Evolutionary conservation across 1,139 yeast genomes (phyloP).

Genomic region (Hyphopichia burtonii): DNA sequence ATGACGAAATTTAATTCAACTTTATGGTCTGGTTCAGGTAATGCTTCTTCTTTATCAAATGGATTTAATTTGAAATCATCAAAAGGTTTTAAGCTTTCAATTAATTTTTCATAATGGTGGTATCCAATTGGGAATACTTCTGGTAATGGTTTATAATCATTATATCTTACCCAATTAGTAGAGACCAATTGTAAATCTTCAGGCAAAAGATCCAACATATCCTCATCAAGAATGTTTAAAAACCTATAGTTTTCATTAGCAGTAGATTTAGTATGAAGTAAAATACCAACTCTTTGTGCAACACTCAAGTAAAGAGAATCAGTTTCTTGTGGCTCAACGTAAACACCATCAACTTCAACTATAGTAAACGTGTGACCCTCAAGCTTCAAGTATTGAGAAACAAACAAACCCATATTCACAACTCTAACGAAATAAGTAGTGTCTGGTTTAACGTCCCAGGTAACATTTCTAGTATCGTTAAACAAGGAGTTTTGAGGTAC

Average conservation of each 20-base stretch:
- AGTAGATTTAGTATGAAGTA: slow-evolving; percentile 65
- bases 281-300: slow-evolving; percentile 77
- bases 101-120: slow-evolving; percentile 28
- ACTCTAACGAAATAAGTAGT: slow-evolving; percentile 78
- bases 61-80: slow-evolving; percentile 74
- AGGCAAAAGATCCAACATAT: slow-evolving; percentile 77
- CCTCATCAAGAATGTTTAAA: slow-evolving; percentile 72
- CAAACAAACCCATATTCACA: slow-evolving; percentile 82
- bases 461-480: slow-evolving; percentile 72
- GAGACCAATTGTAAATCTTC: slow-evolving; percentile 60
- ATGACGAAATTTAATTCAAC: slow-evolving; percentile 67
- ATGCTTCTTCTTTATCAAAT: slow-evolving; percentile 44
- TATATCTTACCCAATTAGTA: slow-evolving; percentile 70
- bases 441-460: slow-evolving; percentile 73
- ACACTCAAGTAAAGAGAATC: slow-evolving; percentile 62
- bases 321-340: slow-evolving; percentile 64
- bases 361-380: slow-evolving; percentile 82
- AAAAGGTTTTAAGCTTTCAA: slow-evolving; percentile 47
- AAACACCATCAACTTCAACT: slow-evolving; percentile 81
- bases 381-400: slow-evolving; percentile 79
- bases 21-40: slow-evolving; percentile 65
- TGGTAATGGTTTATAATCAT: slow-evolving; percentile 44
- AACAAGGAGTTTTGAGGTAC: slow-evolving; percentile 77
- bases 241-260: slow-evolving; percentile 68
- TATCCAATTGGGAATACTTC: slow-evolving; percentile 15